Conservation (phyloP, 305 asterid genomes). For the Solanum hybrid region DNA sequence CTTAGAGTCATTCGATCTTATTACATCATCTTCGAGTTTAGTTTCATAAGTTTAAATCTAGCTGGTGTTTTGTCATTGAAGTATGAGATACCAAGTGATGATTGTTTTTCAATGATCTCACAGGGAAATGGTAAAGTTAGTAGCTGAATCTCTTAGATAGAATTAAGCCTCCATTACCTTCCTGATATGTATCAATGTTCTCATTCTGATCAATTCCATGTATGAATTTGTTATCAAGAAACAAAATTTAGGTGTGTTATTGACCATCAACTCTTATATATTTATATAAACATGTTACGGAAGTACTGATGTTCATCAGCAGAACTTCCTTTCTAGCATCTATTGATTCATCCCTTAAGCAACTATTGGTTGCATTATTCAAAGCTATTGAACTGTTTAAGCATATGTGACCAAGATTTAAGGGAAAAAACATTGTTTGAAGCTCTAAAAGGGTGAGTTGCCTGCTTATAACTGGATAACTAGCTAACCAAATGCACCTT, state of each 20-base stretch:
- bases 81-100: constrained; percentile 1
- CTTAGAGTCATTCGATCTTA: constrained; percentile 2
- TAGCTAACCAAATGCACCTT: neutral
- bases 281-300: neutral
- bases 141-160: neutral
- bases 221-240: neutral
- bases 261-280: neutral
- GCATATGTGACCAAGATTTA: neutral
- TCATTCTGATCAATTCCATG: neutral
- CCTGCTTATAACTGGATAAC: neutral
- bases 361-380: neutral
- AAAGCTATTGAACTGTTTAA: neutral
- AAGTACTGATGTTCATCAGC: neutral
- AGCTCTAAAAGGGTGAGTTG: neutral
- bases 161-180: neutral
- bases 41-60: neutral
- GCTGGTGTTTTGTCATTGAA: neutral
- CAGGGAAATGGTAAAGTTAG: neutral
- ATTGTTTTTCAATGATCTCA: constrained; percentile 2
- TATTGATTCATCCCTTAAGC: neutral
- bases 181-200: neutral
- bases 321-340: neutral
- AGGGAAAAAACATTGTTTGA: neutral
- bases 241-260: neutral
- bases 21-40: neutral